phyloP scores from a whole-genome alignment of 208 protist genomes.

The Leishmania turanica region DNA sequence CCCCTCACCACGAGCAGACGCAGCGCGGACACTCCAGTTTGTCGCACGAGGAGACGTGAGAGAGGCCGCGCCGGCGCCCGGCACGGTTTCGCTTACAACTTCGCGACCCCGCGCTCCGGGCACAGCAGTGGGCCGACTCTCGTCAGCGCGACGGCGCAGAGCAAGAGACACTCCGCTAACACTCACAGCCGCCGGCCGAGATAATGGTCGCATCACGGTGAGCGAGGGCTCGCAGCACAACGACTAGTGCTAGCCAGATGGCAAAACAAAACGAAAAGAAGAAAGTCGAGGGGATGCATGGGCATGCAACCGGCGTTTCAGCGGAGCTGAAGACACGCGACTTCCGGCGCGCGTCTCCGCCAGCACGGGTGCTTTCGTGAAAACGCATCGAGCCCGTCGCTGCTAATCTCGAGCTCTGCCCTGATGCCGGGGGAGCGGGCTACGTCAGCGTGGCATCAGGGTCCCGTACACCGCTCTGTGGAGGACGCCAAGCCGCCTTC shows the following conservation, averaged over 20 bases:
- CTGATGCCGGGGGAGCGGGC: background rate
- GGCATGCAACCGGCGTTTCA: background rate
- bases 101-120: background rate
- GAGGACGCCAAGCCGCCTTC: background rate
- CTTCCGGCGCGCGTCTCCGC: background rate
- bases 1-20: background rate
- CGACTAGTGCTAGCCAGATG: background rate
- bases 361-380: background rate
- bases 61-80: background rate
- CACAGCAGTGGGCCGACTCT: background rate
- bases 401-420: background rate
- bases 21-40: background rate
- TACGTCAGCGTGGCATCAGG: background rate
- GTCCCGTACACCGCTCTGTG: background rate
- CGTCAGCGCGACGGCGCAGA: background rate
- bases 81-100: background rate
- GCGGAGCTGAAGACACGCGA: background rate
- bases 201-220: background rate
- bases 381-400: background rate
- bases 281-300: background rate
- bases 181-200: too few relatives aligned
- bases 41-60: background rate
- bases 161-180: background rate
- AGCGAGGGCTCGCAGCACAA: background rate
- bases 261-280: conserved; percentile 11